phyloP scores from a whole-genome alignment of 2,329 filamentous ascomycete genomes.

The Dendryphion nanum region DNA sequence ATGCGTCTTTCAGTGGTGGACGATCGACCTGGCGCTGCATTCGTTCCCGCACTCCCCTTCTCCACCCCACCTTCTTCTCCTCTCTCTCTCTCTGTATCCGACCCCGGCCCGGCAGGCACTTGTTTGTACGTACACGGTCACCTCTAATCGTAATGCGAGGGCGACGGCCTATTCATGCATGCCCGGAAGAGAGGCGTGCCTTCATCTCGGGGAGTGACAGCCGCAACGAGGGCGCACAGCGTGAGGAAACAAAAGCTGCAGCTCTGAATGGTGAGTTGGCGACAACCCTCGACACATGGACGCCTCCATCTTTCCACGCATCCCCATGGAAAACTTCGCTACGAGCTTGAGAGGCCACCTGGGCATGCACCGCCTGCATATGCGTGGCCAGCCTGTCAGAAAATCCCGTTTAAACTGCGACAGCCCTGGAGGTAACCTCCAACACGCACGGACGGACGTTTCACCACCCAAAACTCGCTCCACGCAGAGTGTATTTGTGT shows the following conservation, averaged over 20 bases:
- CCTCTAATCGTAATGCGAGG: conserved; percentile 7
- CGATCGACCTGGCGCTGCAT: no score
- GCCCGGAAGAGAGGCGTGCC: conserved; percentile 4
- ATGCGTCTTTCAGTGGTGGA: no score
- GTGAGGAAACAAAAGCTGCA: conserved; percentile 10
- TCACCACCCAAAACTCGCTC: conserved; percentile 22
- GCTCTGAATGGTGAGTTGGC: conserved; percentile 4
- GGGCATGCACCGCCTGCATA: no score
- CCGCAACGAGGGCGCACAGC: no score
- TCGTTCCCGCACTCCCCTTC: no score
- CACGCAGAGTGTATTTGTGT: conserved; percentile 17
- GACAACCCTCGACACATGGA: background rate
- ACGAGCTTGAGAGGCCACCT: no score
- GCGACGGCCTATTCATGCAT: no score
- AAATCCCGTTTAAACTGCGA: conserved; percentile 22
- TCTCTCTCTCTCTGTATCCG: conserved; percentile 5
- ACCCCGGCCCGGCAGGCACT: no score
- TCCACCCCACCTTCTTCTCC: no score
- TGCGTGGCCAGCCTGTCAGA: conserved; percentile 13
- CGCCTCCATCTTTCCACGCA: background rate
- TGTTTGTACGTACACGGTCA: no score
- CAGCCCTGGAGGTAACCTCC: no score
- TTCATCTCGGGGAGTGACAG: conserved; percentile 12
- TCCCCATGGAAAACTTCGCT: background rate
- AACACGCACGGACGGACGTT: conserved; percentile 32